A percentile compares a stretch with the other conserved stretches of the same genome.
Evolutionary conservation across 371 early-diverging fungal genomes (phyloP).

Genomic region (Mucor indicus): DNA sequence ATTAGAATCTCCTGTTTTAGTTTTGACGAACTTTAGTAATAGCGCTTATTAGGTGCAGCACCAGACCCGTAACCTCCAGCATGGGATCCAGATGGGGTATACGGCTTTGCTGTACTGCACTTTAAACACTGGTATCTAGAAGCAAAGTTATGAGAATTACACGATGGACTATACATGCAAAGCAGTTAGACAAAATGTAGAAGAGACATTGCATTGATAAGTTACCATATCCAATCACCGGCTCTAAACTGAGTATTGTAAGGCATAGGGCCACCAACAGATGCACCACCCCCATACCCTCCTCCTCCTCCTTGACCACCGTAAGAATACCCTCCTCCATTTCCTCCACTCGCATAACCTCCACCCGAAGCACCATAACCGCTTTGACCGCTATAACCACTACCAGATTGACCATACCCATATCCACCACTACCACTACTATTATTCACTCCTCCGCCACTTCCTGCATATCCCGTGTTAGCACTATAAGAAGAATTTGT

Average conservation of each 20-base stretch:
- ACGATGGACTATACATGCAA: conserved; percentile 37
- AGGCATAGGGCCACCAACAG: conserved; percentile 12
- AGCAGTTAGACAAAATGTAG: neutral
- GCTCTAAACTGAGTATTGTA: conserved; percentile 48
- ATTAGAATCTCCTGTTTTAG: no score
- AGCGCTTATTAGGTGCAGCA: neutral
- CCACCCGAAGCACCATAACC: conserved; percentile 5
- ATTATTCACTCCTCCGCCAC: neutral
- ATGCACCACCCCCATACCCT: conserved; percentile 22
- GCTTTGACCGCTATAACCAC: conserved; percentile 5
- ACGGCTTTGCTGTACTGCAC: conserved; percentile 43
- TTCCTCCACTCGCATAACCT: conserved; percentile 23
- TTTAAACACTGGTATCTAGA: conserved; percentile 65
- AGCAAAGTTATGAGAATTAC: conserved; percentile 68
- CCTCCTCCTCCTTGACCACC: conserved; percentile 23
- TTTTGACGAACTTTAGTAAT: no score
- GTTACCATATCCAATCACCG: conserved; percentile 66
- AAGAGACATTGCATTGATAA: neutral
- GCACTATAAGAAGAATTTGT: neutral
- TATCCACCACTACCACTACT: conserved; percentile 14
- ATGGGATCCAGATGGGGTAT: conserved; percentile 13
- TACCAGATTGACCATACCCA: conserved; percentile 11
- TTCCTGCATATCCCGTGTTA: conserved; percentile 3
- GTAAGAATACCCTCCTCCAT: conserved; percentile 22
- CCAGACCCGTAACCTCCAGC: neutral